These are phyloP conservation scores for Ambrosiella xylebori DNA, from an alignment of 2,329 filamentous ascomycete species.

Conservation along the genomic window DNA sequence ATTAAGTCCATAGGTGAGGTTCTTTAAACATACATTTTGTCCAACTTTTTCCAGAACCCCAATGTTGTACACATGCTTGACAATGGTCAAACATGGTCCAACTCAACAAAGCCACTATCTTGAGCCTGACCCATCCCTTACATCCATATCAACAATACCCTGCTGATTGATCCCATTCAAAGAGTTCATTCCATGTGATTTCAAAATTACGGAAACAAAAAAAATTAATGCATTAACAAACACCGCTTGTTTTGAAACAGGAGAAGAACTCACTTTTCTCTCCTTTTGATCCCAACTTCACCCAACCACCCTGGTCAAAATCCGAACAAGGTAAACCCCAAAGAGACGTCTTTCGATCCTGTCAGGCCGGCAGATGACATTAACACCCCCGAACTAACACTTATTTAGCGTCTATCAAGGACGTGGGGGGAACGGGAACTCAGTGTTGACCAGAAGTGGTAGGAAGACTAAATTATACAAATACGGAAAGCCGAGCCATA, in stretches of 20 bases:
- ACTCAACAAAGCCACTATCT: no score
- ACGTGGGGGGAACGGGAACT: not conserved
- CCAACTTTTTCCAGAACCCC: no score
- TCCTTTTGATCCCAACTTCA: not conserved
- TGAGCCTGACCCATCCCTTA: not conserved
- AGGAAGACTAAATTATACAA: no score
- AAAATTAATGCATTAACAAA: not conserved
- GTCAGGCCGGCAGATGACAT: not conserved
- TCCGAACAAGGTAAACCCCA: not conserved
- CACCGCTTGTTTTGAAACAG: constrained; percentile 1
- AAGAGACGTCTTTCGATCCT: not conserved
- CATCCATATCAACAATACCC: not conserved
- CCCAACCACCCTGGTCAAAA: not conserved
- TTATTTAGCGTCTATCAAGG: not conserved
- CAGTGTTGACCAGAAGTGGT: not conserved
- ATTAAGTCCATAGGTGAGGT: no score
- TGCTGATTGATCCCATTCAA: not conserved
- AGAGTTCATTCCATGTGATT: not conserved
- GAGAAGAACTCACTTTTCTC: not conserved
- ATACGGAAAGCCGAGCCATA: no score
- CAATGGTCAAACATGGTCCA: no score
- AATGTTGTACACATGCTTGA: no score
- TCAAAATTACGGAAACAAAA: not conserved
- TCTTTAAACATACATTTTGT: no score
- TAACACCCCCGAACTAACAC: not conserved